Evolutionary conservation across 2,329 filamentous ascomycete genomes (phyloP).

Genomic region (Alternaria ethzedia): DNA sequence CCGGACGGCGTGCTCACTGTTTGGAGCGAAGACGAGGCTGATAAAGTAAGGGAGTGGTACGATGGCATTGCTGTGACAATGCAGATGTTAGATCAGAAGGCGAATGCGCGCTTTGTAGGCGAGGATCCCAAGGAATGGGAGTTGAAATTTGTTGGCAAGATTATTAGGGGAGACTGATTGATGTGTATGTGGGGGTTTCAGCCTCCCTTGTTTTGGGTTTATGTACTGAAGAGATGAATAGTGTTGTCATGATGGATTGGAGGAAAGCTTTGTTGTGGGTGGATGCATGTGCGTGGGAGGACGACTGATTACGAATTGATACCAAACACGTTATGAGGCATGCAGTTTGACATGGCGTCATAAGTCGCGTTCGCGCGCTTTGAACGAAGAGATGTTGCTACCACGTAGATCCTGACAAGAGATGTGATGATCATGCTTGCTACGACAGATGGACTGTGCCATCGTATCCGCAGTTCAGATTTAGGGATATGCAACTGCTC

Average conservation of each 20-base stretch:
- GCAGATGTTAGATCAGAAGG: constrained; percentile 34
- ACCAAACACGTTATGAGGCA: background rate
- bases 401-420: background rate
- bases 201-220: background rate
- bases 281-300: background rate
- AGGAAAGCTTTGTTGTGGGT: background rate
- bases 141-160: constrained; percentile 46
- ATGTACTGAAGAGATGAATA: background rate
- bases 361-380: background rate
- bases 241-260: background rate
- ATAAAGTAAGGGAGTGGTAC: constrained; percentile 46
- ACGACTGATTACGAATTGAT: background rate
- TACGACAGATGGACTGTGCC: background rate
- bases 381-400: background rate
- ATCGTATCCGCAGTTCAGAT: background rate
- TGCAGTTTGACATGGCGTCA: background rate
- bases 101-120: constrained; percentile 39
- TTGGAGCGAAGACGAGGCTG: constrained; percentile 41
- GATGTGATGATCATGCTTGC: background rate
- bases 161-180: constrained; percentile 36
- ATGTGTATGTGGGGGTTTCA: background rate
- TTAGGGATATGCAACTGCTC: background rate
- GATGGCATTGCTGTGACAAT: constrained; percentile 40
- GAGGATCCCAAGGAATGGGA: constrained; percentile 46
- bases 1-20: constrained; percentile 45